A percentile compares a stretch with the other conserved stretches of the same genome.
Evolutionary conservation across 1,139 yeast species (phyloP).

Genomic region (Torulaspora pretoriensis): DNA sequence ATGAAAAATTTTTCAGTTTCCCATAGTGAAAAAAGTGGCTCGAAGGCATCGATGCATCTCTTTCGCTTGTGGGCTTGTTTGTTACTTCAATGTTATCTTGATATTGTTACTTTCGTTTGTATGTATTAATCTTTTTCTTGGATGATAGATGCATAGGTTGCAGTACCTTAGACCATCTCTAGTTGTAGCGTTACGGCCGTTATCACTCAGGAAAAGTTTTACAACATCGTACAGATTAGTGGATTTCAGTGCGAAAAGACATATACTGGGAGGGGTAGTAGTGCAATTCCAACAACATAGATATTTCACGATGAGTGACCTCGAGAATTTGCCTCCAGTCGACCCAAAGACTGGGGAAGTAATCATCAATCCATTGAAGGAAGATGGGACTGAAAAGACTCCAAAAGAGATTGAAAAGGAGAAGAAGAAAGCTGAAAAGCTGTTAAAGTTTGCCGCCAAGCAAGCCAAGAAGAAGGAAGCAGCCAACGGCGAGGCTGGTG

Average conservation of each 20-base stretch:
- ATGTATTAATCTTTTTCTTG: constrained; percentile 5
- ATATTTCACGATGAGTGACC: constrained; percentile 29
- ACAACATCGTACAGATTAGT: not conserved
- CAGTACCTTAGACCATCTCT: constrained; percentile 12
- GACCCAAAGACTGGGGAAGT: constrained; percentile 38
- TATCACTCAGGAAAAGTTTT: constrained; percentile 4
- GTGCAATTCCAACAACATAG: constrained; percentile 6
- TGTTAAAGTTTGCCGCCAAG: constrained; percentile 92
- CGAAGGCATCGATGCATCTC: constrained; percentile 8
- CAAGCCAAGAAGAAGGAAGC: constrained; percentile 69
- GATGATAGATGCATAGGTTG: constrained; percentile 18
- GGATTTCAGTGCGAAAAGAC: not conserved
- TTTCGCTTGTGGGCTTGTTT: not conserved
- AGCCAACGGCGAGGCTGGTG: constrained; percentile 39
- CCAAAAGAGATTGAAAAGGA: constrained; percentile 86
- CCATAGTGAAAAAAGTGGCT: constrained; percentile 7
- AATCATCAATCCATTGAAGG: constrained; percentile 38
- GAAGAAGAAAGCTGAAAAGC: constrained; percentile 92
- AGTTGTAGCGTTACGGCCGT: constrained; percentile 7
- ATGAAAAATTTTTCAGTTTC: constrained; percentile 5
- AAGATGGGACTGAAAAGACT: constrained; percentile 46
- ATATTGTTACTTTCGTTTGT: not conserved
- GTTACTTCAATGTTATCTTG: not conserved
- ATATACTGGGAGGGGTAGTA: not conserved
- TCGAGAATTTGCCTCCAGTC: constrained; percentile 35